These are phyloP conservation scores for Naganishia vishniacii DNA, from an alignment of 768 basidiomycete genomes.

Conservation along the genomic window DNA sequence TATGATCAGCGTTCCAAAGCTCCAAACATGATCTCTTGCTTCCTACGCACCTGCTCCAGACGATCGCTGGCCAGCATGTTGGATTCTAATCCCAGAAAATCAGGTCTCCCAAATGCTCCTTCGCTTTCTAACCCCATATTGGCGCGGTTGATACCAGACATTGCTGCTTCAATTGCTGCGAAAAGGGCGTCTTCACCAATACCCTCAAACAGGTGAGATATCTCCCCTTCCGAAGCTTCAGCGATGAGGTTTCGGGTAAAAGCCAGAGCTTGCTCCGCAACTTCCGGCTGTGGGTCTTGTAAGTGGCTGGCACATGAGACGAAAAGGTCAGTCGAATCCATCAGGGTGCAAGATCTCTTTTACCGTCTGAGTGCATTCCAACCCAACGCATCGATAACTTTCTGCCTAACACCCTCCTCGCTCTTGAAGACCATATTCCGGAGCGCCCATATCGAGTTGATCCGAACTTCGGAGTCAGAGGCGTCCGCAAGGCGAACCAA, in stretches of 20 bases:
- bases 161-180: slow-evolving; percentile 5
- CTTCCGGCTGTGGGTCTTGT: slow-evolving; percentile 23
- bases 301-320: slow-evolving; percentile 15
- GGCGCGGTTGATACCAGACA: neutral
- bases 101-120: neutral
- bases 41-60: slow-evolving; percentile 27
- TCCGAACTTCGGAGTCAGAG: slow-evolving; percentile 57
- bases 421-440: slow-evolving; percentile 75
- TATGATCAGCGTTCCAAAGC: neutral
- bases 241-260: slow-evolving; percentile 24
- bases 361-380: slow-evolving; percentile 62
- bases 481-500: slow-evolving; percentile 59
- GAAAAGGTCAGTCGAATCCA: neutral
- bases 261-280: slow-evolving; percentile 28
- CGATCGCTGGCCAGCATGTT: slow-evolving; percentile 10
- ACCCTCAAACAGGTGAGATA: slow-evolving; percentile 24
- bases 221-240: slow-evolving; percentile 27
- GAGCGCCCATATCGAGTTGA: slow-evolving; percentile 77
- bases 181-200: slow-evolving; percentile 26
- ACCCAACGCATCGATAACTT: slow-evolving; percentile 64
- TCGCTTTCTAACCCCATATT: neutral
- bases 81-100: neutral
- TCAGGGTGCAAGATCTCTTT: slow-evolving; percentile 33
- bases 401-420: slow-evolving; percentile 57
- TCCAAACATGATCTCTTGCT: too few species aligned